Evolutionary conservation across 345 rosid genomes (phyloP), one percentile per base, ranked within the genome.

Genomic region (Physaria fendleri): DNA sequence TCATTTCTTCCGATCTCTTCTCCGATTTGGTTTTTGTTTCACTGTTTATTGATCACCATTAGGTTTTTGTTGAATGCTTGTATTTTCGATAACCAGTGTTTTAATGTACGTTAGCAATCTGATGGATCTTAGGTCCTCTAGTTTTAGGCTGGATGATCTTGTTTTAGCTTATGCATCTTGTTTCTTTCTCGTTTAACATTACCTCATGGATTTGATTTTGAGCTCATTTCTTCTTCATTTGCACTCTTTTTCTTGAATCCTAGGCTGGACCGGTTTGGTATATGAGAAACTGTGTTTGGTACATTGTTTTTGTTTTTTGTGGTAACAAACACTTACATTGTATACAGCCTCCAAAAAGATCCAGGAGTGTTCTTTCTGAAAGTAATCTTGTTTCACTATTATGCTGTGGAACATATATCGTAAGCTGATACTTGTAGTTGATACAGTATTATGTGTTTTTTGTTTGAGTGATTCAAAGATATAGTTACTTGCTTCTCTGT

Each of bases 1-100:
- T 57, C 39, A 41, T 39, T 39, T 11, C 21, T 58, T 40, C 41
- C 59, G 46, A 67, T 42, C 46, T 59, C 18, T 32, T 38, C 42
- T 29, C 4, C 41, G 25, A 6, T 55, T 37, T 5, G 24, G 28
- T 14, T 30, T 27, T 50, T n/a, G 33, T 29, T 40, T 62, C 17
- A 6, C 0, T 6, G 10, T 8, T 22, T 11, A 0, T 7, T 14
- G 12, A 37, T 54, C 45, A 22, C 32, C 21, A 54, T 54, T 37
- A 37, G 33, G 10, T 37, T 35, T 55, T 6, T 9, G 5, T 18
- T 45, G 4, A 13, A 20, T 44, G 30, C n/a, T 34, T 56, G 0
- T 13, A 13, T 56, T 43, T 23, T 15, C 6, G 23, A 8, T 16
- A 33, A 42, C 53, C 23, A 3, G 13, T 30, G 27, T 5, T 61